These are phyloP conservation scores for Oryza australiensis DNA, from an alignment of 176 grass and related monocot genomes.

Conservation along the genomic window DNA sequence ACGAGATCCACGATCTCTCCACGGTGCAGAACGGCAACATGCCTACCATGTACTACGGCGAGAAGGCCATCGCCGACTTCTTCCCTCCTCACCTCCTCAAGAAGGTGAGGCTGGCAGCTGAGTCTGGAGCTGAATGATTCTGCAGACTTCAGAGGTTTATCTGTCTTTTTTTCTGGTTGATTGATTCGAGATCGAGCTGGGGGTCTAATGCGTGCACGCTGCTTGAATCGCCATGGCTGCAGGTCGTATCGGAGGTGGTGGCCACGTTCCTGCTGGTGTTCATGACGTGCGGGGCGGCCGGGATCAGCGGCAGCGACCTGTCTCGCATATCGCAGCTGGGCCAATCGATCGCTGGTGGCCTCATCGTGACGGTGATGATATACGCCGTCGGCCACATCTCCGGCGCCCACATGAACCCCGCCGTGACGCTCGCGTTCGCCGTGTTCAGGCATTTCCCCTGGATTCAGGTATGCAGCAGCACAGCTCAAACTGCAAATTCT, in stretches of 20 bases:
- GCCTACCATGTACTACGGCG: conserved; percentile 33
- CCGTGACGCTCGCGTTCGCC: conserved; percentile 91
- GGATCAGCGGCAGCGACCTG: conserved; percentile 44
- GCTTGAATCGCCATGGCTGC: neutral
- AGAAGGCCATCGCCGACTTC: conserved; percentile 35
- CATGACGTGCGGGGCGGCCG: conserved; percentile 74
- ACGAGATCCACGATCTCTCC: conserved; percentile 76
- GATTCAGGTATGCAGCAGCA: conserved; percentile 58
- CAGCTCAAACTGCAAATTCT: neutral
- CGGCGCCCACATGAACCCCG: conserved; percentile 99
- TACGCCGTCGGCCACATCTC: conserved; percentile 97
- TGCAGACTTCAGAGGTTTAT: neutral
- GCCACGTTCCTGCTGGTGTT: conserved; percentile 94
- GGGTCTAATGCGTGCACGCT: neutral
- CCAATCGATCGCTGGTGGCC: conserved; percentile 80
- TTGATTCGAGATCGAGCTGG: neutral
- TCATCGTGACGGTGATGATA: conserved; percentile 98
- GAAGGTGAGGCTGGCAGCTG: conserved; percentile 51
- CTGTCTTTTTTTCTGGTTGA: neutral
- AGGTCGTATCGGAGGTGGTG: conserved; percentile 88
- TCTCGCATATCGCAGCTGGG: conserved; percentile 79
- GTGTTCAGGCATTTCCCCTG: conserved; percentile 85
- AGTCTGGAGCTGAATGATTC: neutral
- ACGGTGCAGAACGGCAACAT: conserved; percentile 43
- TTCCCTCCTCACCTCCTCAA: conserved; percentile 81